Conservation (phyloP, 768 basidiomycete genomes). For the Mycena indigotica region DNA sequence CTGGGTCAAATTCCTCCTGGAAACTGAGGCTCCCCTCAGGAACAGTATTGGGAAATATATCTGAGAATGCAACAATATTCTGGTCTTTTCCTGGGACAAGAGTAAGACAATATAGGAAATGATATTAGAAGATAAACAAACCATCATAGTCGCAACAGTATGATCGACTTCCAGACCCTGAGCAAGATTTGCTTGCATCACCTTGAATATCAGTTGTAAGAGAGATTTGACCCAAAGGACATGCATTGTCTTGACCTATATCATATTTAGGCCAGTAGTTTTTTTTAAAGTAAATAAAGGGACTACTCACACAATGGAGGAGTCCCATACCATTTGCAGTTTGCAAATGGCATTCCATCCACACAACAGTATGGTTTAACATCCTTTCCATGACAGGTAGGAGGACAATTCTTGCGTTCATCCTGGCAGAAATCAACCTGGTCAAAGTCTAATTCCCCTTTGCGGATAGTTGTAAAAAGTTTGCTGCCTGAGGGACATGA, state of each 20-base stretch:
- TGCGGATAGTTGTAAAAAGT: constrained; percentile 3
- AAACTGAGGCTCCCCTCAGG: constrained; percentile 21
- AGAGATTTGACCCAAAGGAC: constrained; percentile 1
- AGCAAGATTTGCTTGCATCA: constrained; percentile 20
- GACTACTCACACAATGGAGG: constrained; percentile 24
- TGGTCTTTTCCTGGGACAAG: constrained; percentile 7
- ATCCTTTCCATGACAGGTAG: background rate
- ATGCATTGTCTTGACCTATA: constrained; percentile 9
- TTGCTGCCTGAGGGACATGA: background rate
- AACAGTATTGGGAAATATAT: constrained; percentile 22
- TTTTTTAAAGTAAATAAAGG: background rate
- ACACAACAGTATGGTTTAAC: constrained; percentile 10
- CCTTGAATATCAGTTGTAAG: constrained; percentile 27
- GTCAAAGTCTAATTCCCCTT: constrained; percentile 3
- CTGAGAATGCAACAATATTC: constrained; percentile 19
- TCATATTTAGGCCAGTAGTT: background rate
- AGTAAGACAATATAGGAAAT: background rate
- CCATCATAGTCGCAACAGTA: constrained; percentile 23
- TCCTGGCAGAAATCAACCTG: constrained; percentile 3
- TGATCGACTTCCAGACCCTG: constrained; percentile 15
- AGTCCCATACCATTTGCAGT: constrained; percentile 6
- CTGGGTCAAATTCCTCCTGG: constrained; percentile 25
- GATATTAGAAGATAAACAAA: background rate
- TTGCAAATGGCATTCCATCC: background rate
- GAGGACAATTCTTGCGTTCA: constrained; percentile 4